Evolutionary conservation across 345 rosid species (phyloP).

Genomic region (Turnera subulata): DNA sequence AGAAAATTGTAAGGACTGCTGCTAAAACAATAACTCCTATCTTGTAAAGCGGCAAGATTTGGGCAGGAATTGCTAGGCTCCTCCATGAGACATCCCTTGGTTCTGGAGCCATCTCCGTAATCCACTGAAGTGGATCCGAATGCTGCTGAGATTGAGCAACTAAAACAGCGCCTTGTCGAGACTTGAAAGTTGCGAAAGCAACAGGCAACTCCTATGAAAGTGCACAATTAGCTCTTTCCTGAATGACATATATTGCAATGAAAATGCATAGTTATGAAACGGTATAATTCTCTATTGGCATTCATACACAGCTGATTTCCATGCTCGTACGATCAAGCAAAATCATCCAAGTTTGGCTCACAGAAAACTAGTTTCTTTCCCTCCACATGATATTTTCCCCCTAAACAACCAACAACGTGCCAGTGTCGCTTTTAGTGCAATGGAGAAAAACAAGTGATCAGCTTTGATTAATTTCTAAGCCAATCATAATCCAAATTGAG

Average conservation of each 20-base stretch:
- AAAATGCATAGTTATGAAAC: background rate
- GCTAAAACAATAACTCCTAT: constrained; percentile 68
- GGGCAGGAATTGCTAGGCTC: constrained; percentile 52
- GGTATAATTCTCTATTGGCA: background rate
- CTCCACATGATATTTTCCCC: too few species aligned
- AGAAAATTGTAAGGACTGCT: constrained; percentile 71
- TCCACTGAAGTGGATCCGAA: constrained; percentile 65
- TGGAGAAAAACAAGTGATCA: too few species aligned
- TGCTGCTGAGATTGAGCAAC: constrained; percentile 87
- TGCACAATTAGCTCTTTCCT: too few species aligned
- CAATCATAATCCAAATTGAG: too few species aligned
- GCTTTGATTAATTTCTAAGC: too few species aligned
- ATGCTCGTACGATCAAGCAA: background rate
- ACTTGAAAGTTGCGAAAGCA: constrained; percentile 81
- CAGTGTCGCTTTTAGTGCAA: too few species aligned
- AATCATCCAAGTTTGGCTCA: too few species aligned
- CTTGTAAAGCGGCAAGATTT: constrained; percentile 51
- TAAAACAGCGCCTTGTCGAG: constrained; percentile 60
- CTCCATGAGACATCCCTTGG: constrained; percentile 82
- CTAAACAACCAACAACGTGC: too few species aligned
- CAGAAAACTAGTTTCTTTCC: too few species aligned
- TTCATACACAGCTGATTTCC: background rate
- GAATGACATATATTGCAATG: too few species aligned
- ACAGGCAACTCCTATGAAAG: constrained; percentile 65
- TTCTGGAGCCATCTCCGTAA: constrained; percentile 82